These are phyloP conservation scores for Sporisorium exsertum DNA, from an alignment of 1,284 basidiomycete genomes.

Conservation along the genomic window DNA sequence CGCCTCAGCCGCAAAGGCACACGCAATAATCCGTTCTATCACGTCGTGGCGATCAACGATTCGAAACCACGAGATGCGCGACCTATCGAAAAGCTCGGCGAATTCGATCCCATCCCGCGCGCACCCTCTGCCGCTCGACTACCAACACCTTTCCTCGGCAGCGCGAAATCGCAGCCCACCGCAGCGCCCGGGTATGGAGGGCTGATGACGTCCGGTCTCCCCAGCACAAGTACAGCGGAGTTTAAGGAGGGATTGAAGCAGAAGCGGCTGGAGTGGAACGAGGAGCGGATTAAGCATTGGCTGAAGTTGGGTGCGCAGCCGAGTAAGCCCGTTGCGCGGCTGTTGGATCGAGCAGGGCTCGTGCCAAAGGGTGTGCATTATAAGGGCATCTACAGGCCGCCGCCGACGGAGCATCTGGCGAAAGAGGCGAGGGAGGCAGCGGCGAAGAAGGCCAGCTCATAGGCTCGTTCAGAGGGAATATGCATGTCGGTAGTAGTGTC, in stretches of 20 bases:
- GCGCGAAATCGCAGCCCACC: too few relatives aligned
- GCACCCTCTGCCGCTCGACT: constrained; percentile 11
- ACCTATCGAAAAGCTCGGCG: constrained; percentile 88
- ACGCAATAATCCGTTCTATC: constrained; percentile 83
- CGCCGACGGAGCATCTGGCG: constrained; percentile 1
- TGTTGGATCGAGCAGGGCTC: constrained; percentile 76
- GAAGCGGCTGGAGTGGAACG: constrained; percentile 90
- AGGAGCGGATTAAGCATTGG: constrained; percentile 90
- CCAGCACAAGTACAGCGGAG: background rate
- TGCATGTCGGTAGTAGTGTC: background rate
- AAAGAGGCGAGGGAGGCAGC: background rate
- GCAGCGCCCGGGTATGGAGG: constrained; percentile 40
- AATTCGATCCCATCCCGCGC: constrained; percentile 80
- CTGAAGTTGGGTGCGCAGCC: constrained; percentile 85
- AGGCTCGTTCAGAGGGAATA: background rate
- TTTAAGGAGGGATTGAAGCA: constrained; percentile 62
- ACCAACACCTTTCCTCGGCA: constrained; percentile 25
- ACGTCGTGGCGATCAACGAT: constrained; percentile 86
- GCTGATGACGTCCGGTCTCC: constrained; percentile 58
- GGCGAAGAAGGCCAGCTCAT: background rate
- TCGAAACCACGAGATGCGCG: constrained; percentile 83
- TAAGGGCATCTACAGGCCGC: constrained; percentile 59
- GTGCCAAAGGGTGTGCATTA: constrained; percentile 56
- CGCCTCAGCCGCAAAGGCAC: constrained; percentile 87
- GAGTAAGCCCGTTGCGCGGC: constrained; percentile 79